phyloP scores from a whole-genome alignment of 148 eudicot species.

The Amaranthus hypochondriacus region DNA sequence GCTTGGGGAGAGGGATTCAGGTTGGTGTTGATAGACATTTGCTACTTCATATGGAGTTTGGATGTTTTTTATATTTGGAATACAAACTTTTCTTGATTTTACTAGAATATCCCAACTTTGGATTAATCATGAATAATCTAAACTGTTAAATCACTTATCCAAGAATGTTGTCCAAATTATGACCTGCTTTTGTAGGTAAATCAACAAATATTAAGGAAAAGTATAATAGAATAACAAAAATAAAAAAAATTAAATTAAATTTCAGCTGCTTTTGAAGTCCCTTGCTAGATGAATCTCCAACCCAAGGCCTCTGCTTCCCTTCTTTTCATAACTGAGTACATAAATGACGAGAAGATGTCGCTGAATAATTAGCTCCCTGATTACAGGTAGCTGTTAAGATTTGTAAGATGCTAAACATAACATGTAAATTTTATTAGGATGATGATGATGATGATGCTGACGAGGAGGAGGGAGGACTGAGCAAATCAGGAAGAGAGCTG shows the following conservation, averaged over 20 bases:
- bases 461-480: constrained; percentile 84
- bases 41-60: neutral
- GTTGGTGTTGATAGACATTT: neutral
- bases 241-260: neutral
- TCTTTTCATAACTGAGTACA: neutral
- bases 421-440: constrained; percentile 34
- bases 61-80: neutral
- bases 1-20: neutral
- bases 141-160: no score
- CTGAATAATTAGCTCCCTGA: neutral
- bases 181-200: no score
- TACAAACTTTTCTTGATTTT: no score
- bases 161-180: no score
- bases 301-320: neutral
- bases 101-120: no score
- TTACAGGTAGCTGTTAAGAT: neutral
- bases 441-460: constrained; percentile 73
- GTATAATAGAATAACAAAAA: no score
- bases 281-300: neutral
- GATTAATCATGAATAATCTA: no score
- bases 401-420: neutral
- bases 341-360: neutral
- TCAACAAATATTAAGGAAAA: no score
- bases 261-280: neutral
- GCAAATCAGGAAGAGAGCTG: constrained; percentile 96